Percentiles rank a stretch among this genome's conserved stretches.
phyloP scores from a whole-genome alignment of 495 filamentous ascomycete species.

The Pseudomonodictys pantanalensis region DNA sequence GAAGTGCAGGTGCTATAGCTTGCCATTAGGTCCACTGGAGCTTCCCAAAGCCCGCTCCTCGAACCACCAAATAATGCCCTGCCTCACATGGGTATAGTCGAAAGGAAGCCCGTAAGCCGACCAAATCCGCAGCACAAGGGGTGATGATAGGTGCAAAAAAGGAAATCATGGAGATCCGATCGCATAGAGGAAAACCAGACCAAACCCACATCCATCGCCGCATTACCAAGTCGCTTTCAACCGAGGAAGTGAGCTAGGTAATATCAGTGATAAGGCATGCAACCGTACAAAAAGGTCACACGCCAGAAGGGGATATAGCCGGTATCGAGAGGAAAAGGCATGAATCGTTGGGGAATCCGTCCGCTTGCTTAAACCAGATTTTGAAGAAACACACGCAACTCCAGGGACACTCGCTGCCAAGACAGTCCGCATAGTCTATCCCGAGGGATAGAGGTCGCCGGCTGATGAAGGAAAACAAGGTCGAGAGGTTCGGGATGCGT shows the following conservation, averaged over 20 bases:
- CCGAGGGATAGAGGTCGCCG: slow-evolving; percentile 10
- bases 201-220: background rate
- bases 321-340: slow-evolving; percentile 23
- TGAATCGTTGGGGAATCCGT: slow-evolving; percentile 30
- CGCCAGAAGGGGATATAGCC: background rate
- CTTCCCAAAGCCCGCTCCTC: background rate
- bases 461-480: slow-evolving; percentile 27
- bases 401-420: slow-evolving; percentile 26
- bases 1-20: slow-evolving; percentile 5
- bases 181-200: slow-evolving; percentile 6
- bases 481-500: slow-evolving; percentile 20
- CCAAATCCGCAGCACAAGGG: slow-evolving; percentile 10
- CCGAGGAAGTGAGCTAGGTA: background rate
- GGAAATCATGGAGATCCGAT: slow-evolving; percentile 5
- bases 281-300: background rate
- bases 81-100: background rate
- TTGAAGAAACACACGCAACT: slow-evolving; percentile 29
- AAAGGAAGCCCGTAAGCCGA: slow-evolving; percentile 11
- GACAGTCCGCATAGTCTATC: slow-evolving; percentile 18
- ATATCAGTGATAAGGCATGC: background rate
- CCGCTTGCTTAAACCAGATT: slow-evolving; percentile 30
- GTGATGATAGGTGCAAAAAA: slow-evolving; percentile 25
- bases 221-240: background rate
- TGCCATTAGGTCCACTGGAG: slow-evolving; percentile 5
- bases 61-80: background rate